Evolutionary conservation across 768 basidiomycete species (phyloP).

Genomic region (Brasilioporus rufonigricans): DNA sequence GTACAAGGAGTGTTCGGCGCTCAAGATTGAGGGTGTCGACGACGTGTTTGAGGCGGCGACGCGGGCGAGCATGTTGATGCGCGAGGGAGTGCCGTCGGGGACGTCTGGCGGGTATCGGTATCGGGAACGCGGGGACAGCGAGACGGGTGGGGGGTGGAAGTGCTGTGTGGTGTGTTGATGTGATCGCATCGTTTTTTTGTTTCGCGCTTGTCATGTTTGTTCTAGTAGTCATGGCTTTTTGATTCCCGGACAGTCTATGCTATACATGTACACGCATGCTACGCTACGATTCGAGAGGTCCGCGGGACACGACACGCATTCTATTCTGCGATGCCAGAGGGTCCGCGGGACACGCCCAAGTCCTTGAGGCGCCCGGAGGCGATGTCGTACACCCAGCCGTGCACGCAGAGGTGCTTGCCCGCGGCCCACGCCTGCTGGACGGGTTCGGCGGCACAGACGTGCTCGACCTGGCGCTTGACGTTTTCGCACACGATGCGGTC

Average conservation of each 20-base stretch:
- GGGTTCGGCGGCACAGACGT: conserved; percentile 44
- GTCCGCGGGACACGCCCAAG: conserved; percentile 42
- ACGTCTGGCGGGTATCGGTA: conserved; percentile 50
- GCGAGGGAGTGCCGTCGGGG: conserved; percentile 69
- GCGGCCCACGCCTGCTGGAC: conserved; percentile 45
- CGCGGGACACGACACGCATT: conserved; percentile 34
- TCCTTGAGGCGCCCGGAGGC: conserved; percentile 59
- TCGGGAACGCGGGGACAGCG: conserved; percentile 41
- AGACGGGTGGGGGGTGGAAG: conserved; percentile 44
- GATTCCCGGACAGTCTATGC: conserved; percentile 17
- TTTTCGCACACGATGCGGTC: conserved; percentile 56
- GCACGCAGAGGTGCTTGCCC: conserved; percentile 49
- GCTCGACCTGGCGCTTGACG: conserved; percentile 54
- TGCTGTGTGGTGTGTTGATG: conserved; percentile 70
- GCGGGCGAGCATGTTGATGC: conserved; percentile 92
- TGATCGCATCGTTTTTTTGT: background rate
- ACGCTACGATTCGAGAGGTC: background rate
- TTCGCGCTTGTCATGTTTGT: background rate
- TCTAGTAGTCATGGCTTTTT: background rate
- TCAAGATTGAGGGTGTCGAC: conserved; percentile 91
- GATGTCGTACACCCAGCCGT: conserved; percentile 76
- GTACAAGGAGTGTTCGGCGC: conserved; percentile 93
- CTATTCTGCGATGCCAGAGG: background rate
- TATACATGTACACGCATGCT: background rate
- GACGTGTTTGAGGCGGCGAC: conserved; percentile 98